phyloP scores from a whole-genome alignment of 2,329 filamentous ascomycete genomes.

The Ophiostoma perfectum region DNA sequence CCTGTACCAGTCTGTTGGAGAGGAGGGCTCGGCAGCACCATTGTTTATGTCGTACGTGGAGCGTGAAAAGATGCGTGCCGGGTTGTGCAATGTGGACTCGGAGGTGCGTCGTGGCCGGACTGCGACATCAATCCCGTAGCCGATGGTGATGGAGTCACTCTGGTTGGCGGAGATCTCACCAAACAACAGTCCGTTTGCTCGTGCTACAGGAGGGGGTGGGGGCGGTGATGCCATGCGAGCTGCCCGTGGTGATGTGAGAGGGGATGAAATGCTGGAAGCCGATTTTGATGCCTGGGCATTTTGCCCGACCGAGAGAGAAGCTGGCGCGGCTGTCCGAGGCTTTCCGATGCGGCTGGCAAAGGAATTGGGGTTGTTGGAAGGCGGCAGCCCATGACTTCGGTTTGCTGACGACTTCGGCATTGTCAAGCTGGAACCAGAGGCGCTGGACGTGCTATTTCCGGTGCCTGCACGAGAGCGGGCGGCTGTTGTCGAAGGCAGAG shows the following conservation, averaged over 20 bases:
- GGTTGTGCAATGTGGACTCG: slow-evolving; percentile 60
- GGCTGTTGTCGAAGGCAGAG: background rate
- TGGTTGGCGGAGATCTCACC: slow-evolving; percentile 65
- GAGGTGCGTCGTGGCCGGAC: slow-evolving; percentile 57
- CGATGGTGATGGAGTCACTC: slow-evolving; percentile 46
- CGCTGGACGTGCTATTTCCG: slow-evolving; percentile 29
- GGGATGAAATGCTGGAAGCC: slow-evolving; percentile 29
- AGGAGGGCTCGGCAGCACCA: slow-evolving; percentile 55
- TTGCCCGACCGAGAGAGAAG: slow-evolving; percentile 38
- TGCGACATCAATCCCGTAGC: slow-evolving; percentile 54
- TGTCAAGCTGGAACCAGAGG: slow-evolving; percentile 27
- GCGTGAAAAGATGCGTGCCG: slow-evolving; percentile 40
- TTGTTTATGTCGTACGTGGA: slow-evolving; percentile 45
- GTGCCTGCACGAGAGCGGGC: slow-evolving; percentile 2
- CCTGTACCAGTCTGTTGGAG: slow-evolving; percentile 63
- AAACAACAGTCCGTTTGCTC: slow-evolving; percentile 57
- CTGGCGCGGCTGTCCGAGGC: slow-evolving; percentile 36
- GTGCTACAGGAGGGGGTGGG: slow-evolving; percentile 30
- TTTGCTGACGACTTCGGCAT: slow-evolving; percentile 17
- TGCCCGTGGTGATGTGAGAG: slow-evolving; percentile 29
- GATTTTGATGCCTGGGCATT: slow-evolving; percentile 36
- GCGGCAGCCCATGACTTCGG: background rate
- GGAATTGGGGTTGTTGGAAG: slow-evolving; percentile 23
- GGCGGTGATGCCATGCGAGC: slow-evolving; percentile 20
- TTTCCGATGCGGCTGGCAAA: slow-evolving; percentile 51